phyloP scores from a whole-genome alignment of 495 filamentous ascomycete genomes.

The Xanthoparmelia taractica region DNA sequence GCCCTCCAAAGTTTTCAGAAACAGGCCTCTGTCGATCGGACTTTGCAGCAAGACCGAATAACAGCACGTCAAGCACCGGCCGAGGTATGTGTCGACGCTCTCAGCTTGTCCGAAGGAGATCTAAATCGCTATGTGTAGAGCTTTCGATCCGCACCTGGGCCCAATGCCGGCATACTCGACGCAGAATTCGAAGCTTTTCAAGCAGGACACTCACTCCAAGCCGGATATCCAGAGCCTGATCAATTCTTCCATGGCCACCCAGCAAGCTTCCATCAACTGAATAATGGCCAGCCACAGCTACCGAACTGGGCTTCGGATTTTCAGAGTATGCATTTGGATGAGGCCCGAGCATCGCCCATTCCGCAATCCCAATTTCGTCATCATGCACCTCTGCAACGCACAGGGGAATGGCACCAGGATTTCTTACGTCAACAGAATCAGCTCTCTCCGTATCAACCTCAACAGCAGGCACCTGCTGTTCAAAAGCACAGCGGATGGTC shows the following conservation, averaged over 20 bases:
- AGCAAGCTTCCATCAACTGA: slow-evolving; percentile 21
- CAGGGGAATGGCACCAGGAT: slow-evolving; percentile 48
- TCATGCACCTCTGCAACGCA: slow-evolving; percentile 28
- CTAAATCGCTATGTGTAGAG: slow-evolving; percentile 35
- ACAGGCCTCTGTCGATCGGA: slow-evolving; percentile 67
- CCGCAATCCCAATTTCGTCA: slow-evolving; percentile 33
- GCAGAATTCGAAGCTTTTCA: slow-evolving; percentile 67
- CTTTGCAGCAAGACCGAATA: slow-evolving; percentile 78
- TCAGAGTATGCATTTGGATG: slow-evolving; percentile 41
- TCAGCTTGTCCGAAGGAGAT: slow-evolving; percentile 25
- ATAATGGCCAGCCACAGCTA: slow-evolving; percentile 20
- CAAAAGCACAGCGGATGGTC: slow-evolving; percentile 11
- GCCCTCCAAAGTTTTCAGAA: slow-evolving; percentile 78
- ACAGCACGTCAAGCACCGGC: slow-evolving; percentile 44
- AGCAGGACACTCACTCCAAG: slow-evolving; percentile 40
- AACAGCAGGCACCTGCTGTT: slow-evolving; percentile 11
- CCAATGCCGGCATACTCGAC: slow-evolving; percentile 51
- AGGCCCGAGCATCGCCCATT: slow-evolving; percentile 29
- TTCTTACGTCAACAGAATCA: slow-evolving; percentile 43
- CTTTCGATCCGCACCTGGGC: slow-evolving; percentile 52
- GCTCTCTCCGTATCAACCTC: slow-evolving; percentile 26
- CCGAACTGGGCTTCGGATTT: slow-evolving; percentile 45
- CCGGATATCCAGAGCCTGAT: slow-evolving; percentile 20
- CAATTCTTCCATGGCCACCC: slow-evolving; percentile 17
- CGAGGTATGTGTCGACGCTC: slow-evolving; percentile 39